Percentiles rank a stretch among this genome's conserved stretches.
Conservation (phyloP, 345 rosid species). For the Heritiera littoralis region DNA sequence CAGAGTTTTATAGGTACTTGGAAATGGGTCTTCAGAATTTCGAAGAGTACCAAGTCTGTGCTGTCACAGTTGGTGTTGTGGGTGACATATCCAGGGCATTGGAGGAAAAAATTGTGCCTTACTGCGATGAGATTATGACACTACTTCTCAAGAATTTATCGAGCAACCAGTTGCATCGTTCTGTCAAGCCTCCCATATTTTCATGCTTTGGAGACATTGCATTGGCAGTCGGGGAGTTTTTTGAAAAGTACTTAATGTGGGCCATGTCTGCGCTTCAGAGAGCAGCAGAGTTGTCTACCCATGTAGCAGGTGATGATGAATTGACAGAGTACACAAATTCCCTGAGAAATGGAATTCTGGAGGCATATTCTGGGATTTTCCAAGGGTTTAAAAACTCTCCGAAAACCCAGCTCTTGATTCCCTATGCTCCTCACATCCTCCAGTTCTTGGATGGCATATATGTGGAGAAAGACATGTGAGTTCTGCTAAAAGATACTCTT, state of each 20-base stretch:
- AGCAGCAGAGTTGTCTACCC: constrained; percentile 76
- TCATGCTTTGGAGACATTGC: constrained; percentile 80
- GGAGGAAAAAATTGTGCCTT: constrained; percentile 64
- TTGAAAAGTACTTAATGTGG: constrained; percentile 67
- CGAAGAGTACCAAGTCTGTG: constrained; percentile 35
- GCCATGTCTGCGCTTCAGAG: constrained; percentile 81
- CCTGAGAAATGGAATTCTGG: constrained; percentile 68
- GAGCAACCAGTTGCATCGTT: constrained; percentile 73
- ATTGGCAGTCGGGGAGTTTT: constrained; percentile 70
- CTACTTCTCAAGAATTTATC: constrained; percentile 79
- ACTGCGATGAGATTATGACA: constrained; percentile 77
- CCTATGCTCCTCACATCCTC: constrained; percentile 66
- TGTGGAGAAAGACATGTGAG: constrained; percentile 80
- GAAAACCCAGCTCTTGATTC: constrained; percentile 67
- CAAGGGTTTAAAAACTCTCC: constrained; percentile 81
- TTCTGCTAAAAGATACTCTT: constrained; percentile 10
- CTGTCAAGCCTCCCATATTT: constrained; percentile 79
- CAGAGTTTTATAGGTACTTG: constrained; percentile 67
- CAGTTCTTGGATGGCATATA: constrained; percentile 80
- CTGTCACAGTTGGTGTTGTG: constrained; percentile 75
- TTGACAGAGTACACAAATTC: constrained; percentile 73
- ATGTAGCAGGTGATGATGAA: constrained; percentile 63
- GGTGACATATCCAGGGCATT: constrained; percentile 71
- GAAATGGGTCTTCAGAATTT: constrained; percentile 82
- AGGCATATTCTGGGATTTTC: constrained; percentile 76